phyloP scores from a whole-genome alignment of 176 grass and related monocot genomes.

The Avena sativa region DNA sequence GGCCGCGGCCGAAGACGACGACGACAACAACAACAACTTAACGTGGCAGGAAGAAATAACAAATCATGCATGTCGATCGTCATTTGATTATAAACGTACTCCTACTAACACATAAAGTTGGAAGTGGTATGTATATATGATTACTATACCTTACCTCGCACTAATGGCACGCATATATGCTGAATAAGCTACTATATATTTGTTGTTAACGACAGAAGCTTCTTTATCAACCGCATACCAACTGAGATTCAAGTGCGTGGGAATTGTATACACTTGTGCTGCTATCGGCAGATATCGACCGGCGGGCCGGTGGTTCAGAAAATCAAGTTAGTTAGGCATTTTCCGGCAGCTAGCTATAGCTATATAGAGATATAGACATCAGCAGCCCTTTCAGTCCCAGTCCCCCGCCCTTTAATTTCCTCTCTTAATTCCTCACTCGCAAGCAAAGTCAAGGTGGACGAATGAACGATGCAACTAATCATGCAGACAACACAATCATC shows the following conservation, averaged over 20 bases:
- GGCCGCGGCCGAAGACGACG: neutral
- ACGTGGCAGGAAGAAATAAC: neutral
- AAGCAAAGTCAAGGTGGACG: slow-evolving; percentile 49
- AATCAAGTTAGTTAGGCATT: slow-evolving; percentile 51
- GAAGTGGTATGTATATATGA: neutral
- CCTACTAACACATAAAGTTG: neutral
- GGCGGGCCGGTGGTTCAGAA: slow-evolving; percentile 34
- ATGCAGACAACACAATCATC: neutral
- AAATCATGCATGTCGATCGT: too few relatives aligned
- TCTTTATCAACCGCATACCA: neutral
- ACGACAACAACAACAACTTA: neutral
- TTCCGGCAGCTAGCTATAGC: slow-evolving; percentile 40
- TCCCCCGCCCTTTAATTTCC: neutral
- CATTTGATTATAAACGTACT: neutral
- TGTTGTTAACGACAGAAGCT: neutral
- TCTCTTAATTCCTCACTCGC: slow-evolving; percentile 9
- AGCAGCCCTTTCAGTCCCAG: neutral
- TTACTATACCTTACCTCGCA: neutral
- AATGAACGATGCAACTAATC: slow-evolving; percentile 8
- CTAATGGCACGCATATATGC: neutral
- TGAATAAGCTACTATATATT: neutral
- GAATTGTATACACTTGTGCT: neutral
- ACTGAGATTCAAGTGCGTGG: slow-evolving; percentile 13
- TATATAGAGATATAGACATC: neutral
- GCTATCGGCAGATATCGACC: slow-evolving; percentile 32